Base-by-base conservation (phyloP, 2,329 filamentous ascomycete species). In the Graphium sp. region DNA sequence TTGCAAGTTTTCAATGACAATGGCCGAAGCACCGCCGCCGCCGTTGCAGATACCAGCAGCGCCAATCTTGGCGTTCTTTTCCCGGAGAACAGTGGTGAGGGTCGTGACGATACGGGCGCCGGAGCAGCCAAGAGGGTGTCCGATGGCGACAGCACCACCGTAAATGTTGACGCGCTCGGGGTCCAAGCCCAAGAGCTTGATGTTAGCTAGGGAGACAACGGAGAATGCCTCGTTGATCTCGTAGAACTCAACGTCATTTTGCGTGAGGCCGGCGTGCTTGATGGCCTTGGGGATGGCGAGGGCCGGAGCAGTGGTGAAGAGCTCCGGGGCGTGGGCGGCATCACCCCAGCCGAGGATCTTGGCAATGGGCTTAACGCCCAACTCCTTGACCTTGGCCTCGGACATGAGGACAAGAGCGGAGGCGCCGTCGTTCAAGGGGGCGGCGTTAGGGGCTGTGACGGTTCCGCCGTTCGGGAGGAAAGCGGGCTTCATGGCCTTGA, bases 191-290 rank as follows among this genome's bases (percentile, higher is more conserved):
- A 98, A 73, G 31, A 95, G 55, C 70, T 98, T 93, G 60, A 93
- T 74, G 64, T 98, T 98, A 40, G 89, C 85, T 29, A 98, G 68
- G 22, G 89, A 83, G 37, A 98, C 89, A 28, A 93, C 89, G 37
- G 81, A 89, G 65, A 98, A 98, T 23, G 89, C 89, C 65, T 98
- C 89, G 64, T 98, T 98, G 66, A 98, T 94, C 66, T 98, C 89
- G 54, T 89, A 98, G 42, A 74, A 89, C 46, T 95, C 87, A 33
- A 98, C 66, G 34, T 81, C 66, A 37, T 76, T 71, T 41, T 74
- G 66, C 32, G 72, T 68, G 36, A 98, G 59, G 37, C 81, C 80
- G 35, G 89, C 89, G 57, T 98, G 87, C 66, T 87, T 84, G 47
- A 98, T 71, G 33, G 89, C 89, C 66, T 95, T 98, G 51, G 89